Percentiles rank a stretch among this genome's conserved stretches.
These are phyloP conservation scores for Aspergillus fructus DNA, from an alignment of 2,329 filamentous ascomycete genomes.

Conservation along the genomic window DNA sequence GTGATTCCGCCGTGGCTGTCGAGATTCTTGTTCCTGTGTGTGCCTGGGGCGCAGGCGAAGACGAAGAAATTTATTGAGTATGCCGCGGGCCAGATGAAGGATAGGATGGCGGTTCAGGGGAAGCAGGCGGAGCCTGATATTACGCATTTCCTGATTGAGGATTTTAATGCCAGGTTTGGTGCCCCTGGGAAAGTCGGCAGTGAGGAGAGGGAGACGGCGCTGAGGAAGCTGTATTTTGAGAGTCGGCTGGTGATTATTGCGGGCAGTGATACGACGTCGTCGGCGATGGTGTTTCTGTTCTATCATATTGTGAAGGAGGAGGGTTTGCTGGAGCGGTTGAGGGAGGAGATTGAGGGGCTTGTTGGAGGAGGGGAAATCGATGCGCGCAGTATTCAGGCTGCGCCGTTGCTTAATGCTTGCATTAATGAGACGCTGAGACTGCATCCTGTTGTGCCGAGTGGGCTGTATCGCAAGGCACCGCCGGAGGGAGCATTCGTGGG, in stretches of 20 bases:
- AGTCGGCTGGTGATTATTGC: no score
- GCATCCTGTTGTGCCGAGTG: slow-evolving; percentile 7
- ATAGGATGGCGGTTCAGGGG: not conserved
- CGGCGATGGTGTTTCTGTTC: no score
- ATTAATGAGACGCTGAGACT: slow-evolving; percentile 18
- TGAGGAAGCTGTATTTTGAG: no score
- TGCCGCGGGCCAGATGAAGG: not conserved
- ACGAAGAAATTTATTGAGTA: slow-evolving; percentile 17
- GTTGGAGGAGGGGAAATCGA: not conserved
- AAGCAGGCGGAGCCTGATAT: no score
- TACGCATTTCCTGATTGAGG: no score
- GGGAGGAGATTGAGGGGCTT: slow-evolving; percentile 7
- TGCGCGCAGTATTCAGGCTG: not conserved
- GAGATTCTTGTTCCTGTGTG: slow-evolving; percentile 14
- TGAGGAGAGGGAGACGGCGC: no score
- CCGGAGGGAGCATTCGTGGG: slow-evolving; percentile 10
- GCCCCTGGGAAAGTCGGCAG: no score
- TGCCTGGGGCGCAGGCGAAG: not conserved
- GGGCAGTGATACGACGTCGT: no score
- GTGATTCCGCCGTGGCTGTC: slow-evolving; percentile 20
- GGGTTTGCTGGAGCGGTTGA: not conserved
- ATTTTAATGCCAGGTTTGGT: no score
- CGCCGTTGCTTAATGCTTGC: slow-evolving; percentile 16
- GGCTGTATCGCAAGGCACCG: slow-evolving; percentile 7
- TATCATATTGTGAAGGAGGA: no score